A percentile compares a stretch with the other conserved stretches of the same genome.
Conservation (phyloP, 148 eudicot genomes). For the Silene uniflora region DNA sequence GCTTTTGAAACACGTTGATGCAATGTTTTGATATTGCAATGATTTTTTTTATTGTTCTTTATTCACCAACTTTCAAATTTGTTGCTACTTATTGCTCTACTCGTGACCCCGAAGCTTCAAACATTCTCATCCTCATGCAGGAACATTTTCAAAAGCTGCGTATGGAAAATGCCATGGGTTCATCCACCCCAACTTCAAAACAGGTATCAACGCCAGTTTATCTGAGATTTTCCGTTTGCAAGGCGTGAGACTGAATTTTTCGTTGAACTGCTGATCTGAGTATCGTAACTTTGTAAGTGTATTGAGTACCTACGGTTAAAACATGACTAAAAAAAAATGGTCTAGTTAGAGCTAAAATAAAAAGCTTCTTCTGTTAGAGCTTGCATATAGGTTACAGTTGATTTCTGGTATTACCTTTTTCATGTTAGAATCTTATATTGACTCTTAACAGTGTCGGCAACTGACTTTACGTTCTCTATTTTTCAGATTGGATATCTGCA, state of each 20-base stretch:
- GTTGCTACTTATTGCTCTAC: constrained; percentile 2
- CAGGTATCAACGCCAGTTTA: constrained; percentile 41
- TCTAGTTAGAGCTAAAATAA: too few relatives aligned
- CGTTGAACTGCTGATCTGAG: neutral
- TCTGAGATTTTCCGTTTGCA: neutral
- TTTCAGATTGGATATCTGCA: constrained; percentile 68
- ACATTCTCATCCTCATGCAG: constrained; percentile 26
- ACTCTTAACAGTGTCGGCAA: neutral
- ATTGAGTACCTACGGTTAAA: too few relatives aligned
- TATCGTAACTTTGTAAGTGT: too few relatives aligned
- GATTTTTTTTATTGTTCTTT: neutral
- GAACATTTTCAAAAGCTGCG: constrained; percentile 82
- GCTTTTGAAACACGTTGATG: neutral
- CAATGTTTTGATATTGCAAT: neutral
- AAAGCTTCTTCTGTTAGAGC: neutral
- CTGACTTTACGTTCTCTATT: neutral
- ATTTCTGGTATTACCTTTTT: neutral
- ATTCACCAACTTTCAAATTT: neutral
- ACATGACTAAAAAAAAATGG: too few relatives aligned
- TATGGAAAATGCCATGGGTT: constrained; percentile 76
- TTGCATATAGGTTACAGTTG: neutral
- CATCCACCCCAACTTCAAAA: constrained; percentile 62
- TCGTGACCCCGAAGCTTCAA: neutral
- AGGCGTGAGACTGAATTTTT: neutral
- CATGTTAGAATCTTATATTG: neutral